These are phyloP conservation scores for Lachnum nothofagi DNA, from an alignment of 2,329 filamentous ascomycete genomes.

Conservation along the genomic window DNA sequence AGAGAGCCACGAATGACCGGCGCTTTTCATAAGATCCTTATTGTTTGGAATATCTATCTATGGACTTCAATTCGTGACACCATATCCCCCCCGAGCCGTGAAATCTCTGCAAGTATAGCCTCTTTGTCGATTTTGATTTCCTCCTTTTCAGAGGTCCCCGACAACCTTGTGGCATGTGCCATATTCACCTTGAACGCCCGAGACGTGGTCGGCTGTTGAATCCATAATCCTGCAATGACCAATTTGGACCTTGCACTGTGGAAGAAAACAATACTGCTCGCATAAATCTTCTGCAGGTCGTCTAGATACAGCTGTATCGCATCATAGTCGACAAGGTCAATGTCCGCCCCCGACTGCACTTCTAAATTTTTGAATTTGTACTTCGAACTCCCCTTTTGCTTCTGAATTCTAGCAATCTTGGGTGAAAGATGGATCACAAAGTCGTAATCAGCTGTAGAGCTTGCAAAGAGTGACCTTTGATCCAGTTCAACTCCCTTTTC, in stretches of 20 bases:
- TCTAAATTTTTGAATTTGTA: conserved; percentile 77
- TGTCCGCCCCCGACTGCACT: conserved; percentile 43
- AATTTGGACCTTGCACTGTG: conserved; percentile 55
- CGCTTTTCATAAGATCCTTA: background rate
- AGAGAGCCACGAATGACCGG: too few species aligned
- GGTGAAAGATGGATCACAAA: conserved; percentile 66
- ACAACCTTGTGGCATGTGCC: conserved; percentile 60
- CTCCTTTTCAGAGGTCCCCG: conserved; percentile 40
- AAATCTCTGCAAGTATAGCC: conserved; percentile 68
- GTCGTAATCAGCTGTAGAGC: conserved; percentile 73
- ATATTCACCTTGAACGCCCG: conserved; percentile 66
- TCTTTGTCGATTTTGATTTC: conserved; percentile 60
- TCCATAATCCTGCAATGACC: conserved; percentile 61
- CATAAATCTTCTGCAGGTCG: conserved; percentile 64
- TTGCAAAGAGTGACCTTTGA: conserved; percentile 61
- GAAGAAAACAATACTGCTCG: conserved; percentile 73
- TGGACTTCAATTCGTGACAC: conserved; percentile 58
- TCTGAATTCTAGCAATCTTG: conserved; percentile 32
- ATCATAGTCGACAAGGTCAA: conserved; percentile 49
- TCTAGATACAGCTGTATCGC: conserved; percentile 58
- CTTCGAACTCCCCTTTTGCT: conserved; percentile 34
- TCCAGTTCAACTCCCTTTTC: conserved; percentile 49
- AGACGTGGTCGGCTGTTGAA: conserved; percentile 41
- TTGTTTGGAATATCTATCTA: background rate
- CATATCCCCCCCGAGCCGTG: conserved; percentile 60